These are phyloP conservation scores for Eutrema yunnanense DNA, from an alignment of 345 rosid species.

Conservation along the genomic window DNA sequence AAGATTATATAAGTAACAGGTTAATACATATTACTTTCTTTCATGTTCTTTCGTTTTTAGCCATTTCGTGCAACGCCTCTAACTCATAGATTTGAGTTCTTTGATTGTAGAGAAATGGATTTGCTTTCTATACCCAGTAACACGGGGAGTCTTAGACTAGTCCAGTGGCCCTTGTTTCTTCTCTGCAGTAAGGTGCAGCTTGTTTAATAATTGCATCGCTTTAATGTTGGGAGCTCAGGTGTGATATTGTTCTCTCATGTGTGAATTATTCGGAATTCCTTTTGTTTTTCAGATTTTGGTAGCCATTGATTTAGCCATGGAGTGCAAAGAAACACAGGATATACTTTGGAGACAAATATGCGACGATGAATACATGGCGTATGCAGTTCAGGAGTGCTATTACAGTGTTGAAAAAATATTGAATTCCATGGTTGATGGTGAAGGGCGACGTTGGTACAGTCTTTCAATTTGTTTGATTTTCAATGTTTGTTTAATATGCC, in stretches of 20 bases:
- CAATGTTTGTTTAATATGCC: neutral
- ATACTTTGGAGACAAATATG: constrained; percentile 78
- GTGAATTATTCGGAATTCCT: neutral
- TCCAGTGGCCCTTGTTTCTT: constrained; percentile 99
- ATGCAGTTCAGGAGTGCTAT: constrained; percentile 96
- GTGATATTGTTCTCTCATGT: constrained; percentile 14
- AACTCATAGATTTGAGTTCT: neutral
- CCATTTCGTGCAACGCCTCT: constrained; percentile 8
- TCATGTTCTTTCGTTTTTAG: neutral
- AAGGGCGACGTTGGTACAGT: constrained; percentile 85
- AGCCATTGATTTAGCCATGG: constrained; percentile 94
- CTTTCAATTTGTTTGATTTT: constrained; percentile 18
- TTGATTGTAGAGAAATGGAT: constrained; percentile 76
- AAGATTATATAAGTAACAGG: constrained; percentile 94
- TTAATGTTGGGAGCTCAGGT: neutral
- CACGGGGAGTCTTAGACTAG: constrained; percentile 81
- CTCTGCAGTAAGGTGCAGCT: constrained; percentile 84
- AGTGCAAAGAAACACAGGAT: constrained; percentile 72
- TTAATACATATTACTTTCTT: constrained; percentile 21
- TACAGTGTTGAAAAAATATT: constrained; percentile 76
- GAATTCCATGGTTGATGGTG: constrained; percentile 80
- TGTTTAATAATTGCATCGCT: constrained; percentile 12
- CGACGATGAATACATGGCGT: constrained; percentile 94
- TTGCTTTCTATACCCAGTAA: constrained; percentile 92
- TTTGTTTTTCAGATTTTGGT: constrained; percentile 62